Conservation (phyloP, 1,284 basidiomycete species). For the Sparassis latifolia region DNA sequence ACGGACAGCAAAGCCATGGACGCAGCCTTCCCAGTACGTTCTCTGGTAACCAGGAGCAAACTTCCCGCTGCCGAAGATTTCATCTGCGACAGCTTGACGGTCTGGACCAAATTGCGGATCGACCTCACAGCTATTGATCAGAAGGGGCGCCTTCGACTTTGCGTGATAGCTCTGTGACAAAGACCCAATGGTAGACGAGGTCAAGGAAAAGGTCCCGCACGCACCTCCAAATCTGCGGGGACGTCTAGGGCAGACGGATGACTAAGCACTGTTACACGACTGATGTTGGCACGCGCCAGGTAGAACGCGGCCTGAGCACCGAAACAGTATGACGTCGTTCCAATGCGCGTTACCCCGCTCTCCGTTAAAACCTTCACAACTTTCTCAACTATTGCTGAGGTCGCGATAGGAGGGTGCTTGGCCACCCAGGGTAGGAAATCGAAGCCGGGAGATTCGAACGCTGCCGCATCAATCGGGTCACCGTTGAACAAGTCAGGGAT, state of each 20-base stretch:
- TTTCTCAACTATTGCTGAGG: constrained; percentile 45
- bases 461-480: constrained; percentile 28
- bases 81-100: constrained; percentile 42
- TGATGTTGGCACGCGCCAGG: constrained; percentile 53
- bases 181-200: neutral
- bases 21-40: constrained; percentile 37
- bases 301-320: constrained; percentile 50
- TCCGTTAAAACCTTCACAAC: constrained; percentile 53
- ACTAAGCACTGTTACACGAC: constrained; percentile 45
- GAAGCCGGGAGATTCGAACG: constrained; percentile 24
- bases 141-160: constrained; percentile 45
- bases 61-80: constrained; percentile 43
- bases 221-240: constrained; percentile 51
- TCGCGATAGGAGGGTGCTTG: constrained; percentile 36
- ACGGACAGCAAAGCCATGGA: constrained; percentile 47
- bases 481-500: constrained; percentile 39
- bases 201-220: neutral
- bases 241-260: constrained; percentile 68
- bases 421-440: constrained; percentile 44
- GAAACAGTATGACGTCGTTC: constrained; percentile 62
- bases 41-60: constrained; percentile 42
- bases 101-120: constrained; percentile 47
- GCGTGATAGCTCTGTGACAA: constrained; percentile 39
- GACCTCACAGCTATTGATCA: constrained; percentile 56
- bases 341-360: constrained; percentile 51